phyloP scores from a whole-genome alignment of 1,139 yeast genomes.

The Yamadazyma epiphylla region DNA sequence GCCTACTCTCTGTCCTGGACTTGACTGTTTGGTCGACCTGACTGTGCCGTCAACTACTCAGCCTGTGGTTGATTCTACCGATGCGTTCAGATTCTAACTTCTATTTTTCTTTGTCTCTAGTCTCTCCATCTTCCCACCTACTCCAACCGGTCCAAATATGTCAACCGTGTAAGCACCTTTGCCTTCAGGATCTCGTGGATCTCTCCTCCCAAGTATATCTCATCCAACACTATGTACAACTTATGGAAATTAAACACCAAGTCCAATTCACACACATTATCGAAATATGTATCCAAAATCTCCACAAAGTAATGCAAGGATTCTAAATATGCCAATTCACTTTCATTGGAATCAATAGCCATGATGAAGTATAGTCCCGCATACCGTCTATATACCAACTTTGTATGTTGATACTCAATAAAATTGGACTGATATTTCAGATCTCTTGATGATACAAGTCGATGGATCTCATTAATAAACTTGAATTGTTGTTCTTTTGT shows the following conservation, averaged over 20 bases:
- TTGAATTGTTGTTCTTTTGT: constrained; percentile 49
- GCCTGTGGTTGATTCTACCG: no score
- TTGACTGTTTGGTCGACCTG: no score
- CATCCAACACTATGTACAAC: constrained; percentile 68
- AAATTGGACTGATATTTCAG: constrained; percentile 79
- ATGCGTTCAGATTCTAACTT: no score
- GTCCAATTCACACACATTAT: constrained; percentile 93
- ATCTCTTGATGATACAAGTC: constrained; percentile 77
- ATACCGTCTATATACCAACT: constrained; percentile 82
- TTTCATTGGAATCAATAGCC: constrained; percentile 71
- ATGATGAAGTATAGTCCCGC: constrained; percentile 88
- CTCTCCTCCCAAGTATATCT: constrained; percentile 76
- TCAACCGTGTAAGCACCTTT: constrained; percentile 51
- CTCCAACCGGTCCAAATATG: constrained; percentile 40
- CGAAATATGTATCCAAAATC: constrained; percentile 77
- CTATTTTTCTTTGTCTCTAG: not conserved
- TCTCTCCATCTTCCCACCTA: not conserved
- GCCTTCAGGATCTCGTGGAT: constrained; percentile 68
- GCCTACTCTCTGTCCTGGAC: no score
- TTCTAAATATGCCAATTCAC: constrained; percentile 78
- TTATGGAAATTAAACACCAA: constrained; percentile 78
- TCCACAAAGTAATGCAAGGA: constrained; percentile 88
- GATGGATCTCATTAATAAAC: constrained; percentile 67
- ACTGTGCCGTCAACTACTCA: no score
- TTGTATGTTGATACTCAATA: constrained; percentile 68